These are phyloP conservation scores for Xylaria sp. DNA, from an alignment of 495 filamentous ascomycete species.

Conservation along the genomic window DNA sequence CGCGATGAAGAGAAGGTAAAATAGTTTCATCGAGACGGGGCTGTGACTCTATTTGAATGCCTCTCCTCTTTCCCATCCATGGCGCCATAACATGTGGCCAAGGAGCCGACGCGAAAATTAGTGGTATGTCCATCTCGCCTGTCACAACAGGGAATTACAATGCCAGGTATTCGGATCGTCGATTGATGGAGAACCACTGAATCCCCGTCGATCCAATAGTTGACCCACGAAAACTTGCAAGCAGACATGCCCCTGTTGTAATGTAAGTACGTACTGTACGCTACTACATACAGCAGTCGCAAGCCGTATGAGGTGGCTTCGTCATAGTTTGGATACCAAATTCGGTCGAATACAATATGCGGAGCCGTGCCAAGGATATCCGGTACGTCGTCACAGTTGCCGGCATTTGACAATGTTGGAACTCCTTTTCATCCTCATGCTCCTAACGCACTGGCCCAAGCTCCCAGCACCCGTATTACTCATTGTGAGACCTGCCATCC, in stretches of 20 bases:
- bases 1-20: slow-evolving; percentile 35
- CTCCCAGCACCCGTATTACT: background rate
- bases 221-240: background rate
- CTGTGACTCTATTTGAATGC: slow-evolving; percentile 40
- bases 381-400: background rate
- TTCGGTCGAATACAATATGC: background rate
- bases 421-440: slow-evolving; percentile 3
- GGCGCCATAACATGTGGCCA: slow-evolving; percentile 2
- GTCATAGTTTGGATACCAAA: background rate
- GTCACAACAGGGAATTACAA: background rate
- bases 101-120: slow-evolving; percentile 6
- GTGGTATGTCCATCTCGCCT: slow-evolving; percentile 14
- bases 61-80: slow-evolving; percentile 18
- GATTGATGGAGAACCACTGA: background rate
- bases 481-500: background rate
- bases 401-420: background rate
- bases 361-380: slow-evolving; percentile 10
- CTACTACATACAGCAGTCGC: background rate
- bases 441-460: background rate
- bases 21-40: slow-evolving; percentile 25
- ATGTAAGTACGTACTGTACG: background rate
- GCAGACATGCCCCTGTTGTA: background rate
- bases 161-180: slow-evolving; percentile 13
- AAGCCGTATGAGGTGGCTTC: background rate
- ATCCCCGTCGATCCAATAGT: slow-evolving; percentile 6